Base-by-base conservation (phyloP, 352 stramenopile genomes). In the Phytopythium ostracodes region DNA sequence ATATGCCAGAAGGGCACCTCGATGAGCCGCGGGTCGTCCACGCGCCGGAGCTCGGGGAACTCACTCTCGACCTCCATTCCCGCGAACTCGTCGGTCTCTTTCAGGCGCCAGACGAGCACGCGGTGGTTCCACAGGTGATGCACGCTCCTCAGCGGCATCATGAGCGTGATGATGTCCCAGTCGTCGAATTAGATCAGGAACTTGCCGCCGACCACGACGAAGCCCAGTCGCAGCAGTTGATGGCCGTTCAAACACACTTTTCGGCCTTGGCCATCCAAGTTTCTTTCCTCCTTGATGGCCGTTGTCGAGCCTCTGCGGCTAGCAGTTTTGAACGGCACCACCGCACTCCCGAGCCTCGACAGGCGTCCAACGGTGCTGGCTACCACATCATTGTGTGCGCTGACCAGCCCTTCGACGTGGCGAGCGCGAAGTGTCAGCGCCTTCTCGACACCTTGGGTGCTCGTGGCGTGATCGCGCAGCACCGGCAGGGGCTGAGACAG, bases 81-180 rank as follows among this genome's bases (percentile, higher is more conserved):
- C 3, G 22, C 44, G 2, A 27, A 15, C 3, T 44, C 38, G 15
- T 53, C 20, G 18, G 7, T 44, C 15, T 49, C 47, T 42, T n/a
- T 38, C 33, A 67, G 20, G 15, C 29, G 9, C 60, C 51, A 67
- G 12, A 64, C 62, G 7, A 56, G 9, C 6, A 67, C 38, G 20
- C 62, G 46, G 38, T 64, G 53, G 42, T 67, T 67, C 62, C 62
- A 67, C 29, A 60, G 42, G n/a, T 63, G 25, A 7, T 67, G 46
- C 9, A 50, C 15, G 14, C 29, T 63, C 17, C 51, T 31, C 27
- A 64, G 36, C 20, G 56, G 40, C 20, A 44, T 12, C 31, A 63
- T 15, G 15, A 53, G 38, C 0, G 54, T 63, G 8, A 67, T 40
- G 24, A 52, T 11, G 20, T 59, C n/a, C 63, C 63, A 68, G 29